Evolutionary conservation across 2,329 filamentous ascomycete genomes (phyloP).

Genomic region (Colletotrichum kahawae): DNA sequence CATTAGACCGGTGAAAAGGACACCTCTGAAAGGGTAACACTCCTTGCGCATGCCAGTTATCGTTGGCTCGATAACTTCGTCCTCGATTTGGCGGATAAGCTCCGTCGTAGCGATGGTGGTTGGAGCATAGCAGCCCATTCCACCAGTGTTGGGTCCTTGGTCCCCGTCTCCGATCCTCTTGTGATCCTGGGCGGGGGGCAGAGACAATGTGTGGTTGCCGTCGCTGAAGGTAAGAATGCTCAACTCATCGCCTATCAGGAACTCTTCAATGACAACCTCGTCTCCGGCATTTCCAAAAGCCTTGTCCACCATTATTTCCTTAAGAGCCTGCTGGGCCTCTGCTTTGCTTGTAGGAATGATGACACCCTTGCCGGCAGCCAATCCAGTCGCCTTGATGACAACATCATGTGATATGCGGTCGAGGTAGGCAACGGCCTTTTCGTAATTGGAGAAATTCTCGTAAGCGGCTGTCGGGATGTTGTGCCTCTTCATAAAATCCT

Average conservation of each 20-base stretch:
- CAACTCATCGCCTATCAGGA: conserved; percentile 71
- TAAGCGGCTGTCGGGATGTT: conserved; percentile 77
- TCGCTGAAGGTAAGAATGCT: conserved; percentile 73
- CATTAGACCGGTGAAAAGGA: conserved; percentile 85
- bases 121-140: conserved; percentile 77
- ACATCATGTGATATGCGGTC: conserved; percentile 61
- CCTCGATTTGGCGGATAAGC: conserved; percentile 62
- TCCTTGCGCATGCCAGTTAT: conserved; percentile 73
- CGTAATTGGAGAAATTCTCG: conserved; percentile 69
- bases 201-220: conserved; percentile 65
- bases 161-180: conserved; percentile 74
- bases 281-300: conserved; percentile 71
- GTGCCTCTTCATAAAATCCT: conserved; percentile 79
- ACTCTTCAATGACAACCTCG: conserved; percentile 77
- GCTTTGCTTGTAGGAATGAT: conserved; percentile 45
- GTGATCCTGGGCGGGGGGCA: conserved; percentile 76
- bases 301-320: conserved; percentile 70
- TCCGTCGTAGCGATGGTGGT: conserved; percentile 59
- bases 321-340: conserved; percentile 67
- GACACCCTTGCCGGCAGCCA: conserved; percentile 76
- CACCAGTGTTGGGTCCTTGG: conserved; percentile 73
- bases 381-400: conserved; percentile 77
- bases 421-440: conserved; percentile 65
- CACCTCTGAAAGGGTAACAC: conserved; percentile 69
- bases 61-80: conserved; percentile 65